Percentiles rank a stretch among this genome's conserved stretches.
phyloP scores from a whole-genome alignment of 805 yeast species.

The Zygotorulaspora danielsina region DNA sequence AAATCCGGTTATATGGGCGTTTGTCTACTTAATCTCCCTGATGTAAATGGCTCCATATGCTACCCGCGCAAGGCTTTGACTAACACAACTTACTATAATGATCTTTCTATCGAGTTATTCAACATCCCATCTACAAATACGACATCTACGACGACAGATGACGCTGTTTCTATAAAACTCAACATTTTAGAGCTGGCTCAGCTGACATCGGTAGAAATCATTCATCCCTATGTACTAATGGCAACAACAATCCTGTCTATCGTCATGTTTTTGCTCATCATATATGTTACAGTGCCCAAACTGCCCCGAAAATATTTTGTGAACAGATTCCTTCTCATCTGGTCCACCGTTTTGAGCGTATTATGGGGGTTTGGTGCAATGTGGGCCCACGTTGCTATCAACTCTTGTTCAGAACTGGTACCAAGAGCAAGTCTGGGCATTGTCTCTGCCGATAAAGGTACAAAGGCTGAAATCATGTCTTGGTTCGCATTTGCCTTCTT shows the following conservation, averaged over 20 bases:
- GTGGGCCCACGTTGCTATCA: slow-evolving; percentile 56
- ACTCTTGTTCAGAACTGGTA: slow-evolving; percentile 42
- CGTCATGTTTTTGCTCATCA: slow-evolving; percentile 38
- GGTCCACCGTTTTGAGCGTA: slow-evolving; percentile 39
- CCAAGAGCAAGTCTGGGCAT: slow-evolving; percentile 49
- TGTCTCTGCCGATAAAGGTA: slow-evolving; percentile 43
- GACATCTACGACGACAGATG: slow-evolving; percentile 21
- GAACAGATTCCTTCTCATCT: slow-evolving; percentile 28
- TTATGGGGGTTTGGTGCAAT: slow-evolving; percentile 65
- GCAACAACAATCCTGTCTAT: slow-evolving; percentile 45
- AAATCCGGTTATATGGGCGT: slow-evolving; percentile 54
- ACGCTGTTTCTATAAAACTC: slow-evolving; percentile 23
- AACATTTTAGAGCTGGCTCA: slow-evolving; percentile 48
- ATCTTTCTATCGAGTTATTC: slow-evolving; percentile 26
- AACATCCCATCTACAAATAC: slow-evolving; percentile 26
- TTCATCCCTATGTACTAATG: slow-evolving; percentile 54
- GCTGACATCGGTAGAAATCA: slow-evolving; percentile 41
- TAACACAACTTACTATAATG: slow-evolving; percentile 23
- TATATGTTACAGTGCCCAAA: slow-evolving; percentile 46
- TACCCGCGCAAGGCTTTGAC: slow-evolving; percentile 27
- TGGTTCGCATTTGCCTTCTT: slow-evolving; percentile 58
- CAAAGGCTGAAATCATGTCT: slow-evolving; percentile 51
- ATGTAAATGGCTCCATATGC: slow-evolving; percentile 21
- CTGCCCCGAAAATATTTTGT: slow-evolving; percentile 41
- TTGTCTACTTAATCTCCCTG: slow-evolving; percentile 43